A percentile compares a stretch with the other conserved stretches of the same genome.
Conservation (phyloP, 768 basidiomycete species). For the Rhodotorula kratochvilovae region DNA sequence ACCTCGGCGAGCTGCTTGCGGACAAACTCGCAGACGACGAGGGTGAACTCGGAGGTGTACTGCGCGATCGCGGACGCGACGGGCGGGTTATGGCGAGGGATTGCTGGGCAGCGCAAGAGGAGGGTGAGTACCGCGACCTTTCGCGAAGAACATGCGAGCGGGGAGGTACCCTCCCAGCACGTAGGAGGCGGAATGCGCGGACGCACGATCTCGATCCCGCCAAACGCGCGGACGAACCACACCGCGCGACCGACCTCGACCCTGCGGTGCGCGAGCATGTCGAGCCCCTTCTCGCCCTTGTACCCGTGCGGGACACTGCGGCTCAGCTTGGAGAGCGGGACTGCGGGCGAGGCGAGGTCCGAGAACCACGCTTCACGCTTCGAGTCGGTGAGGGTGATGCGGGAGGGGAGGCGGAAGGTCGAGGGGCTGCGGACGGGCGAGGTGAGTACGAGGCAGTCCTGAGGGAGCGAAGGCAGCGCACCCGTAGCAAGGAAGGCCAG, state of each 20-base stretch:
- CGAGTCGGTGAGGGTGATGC: slow-evolving; percentile 41
- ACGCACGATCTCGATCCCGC: slow-evolving; percentile 41
- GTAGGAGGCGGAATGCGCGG: no score
- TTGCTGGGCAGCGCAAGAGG: slow-evolving; percentile 3
- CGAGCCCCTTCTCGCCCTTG: slow-evolving; percentile 42
- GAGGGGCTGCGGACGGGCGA: slow-evolving; percentile 27
- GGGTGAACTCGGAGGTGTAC: slow-evolving; percentile 42
- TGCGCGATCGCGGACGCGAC: slow-evolving; percentile 10
- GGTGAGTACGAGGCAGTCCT: neutral
- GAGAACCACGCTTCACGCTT: slow-evolving; percentile 43
- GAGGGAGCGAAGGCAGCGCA: neutral
- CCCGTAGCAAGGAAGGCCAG: slow-evolving; percentile 30
- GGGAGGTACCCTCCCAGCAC: no score
- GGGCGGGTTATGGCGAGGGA: slow-evolving; percentile 16
- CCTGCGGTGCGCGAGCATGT: slow-evolving; percentile 36
- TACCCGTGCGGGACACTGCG: slow-evolving; percentile 43
- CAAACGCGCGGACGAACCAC: slow-evolving; percentile 43
- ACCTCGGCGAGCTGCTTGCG: slow-evolving; percentile 40
- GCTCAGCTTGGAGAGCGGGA: slow-evolving; percentile 43
- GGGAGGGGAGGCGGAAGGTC: slow-evolving; percentile 39
- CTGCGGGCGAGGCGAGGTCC: slow-evolving; percentile 43
- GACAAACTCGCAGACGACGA: slow-evolving; percentile 36
- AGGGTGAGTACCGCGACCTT: neutral
- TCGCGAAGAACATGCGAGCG: no score
- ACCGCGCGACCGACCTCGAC: slow-evolving; percentile 39